A percentile compares a stretch with the other conserved stretches of the same genome.
These are phyloP conservation scores for Carnegiea gigantea DNA, from an alignment of 179 eudicot species.

Conservation along the genomic window DNA sequence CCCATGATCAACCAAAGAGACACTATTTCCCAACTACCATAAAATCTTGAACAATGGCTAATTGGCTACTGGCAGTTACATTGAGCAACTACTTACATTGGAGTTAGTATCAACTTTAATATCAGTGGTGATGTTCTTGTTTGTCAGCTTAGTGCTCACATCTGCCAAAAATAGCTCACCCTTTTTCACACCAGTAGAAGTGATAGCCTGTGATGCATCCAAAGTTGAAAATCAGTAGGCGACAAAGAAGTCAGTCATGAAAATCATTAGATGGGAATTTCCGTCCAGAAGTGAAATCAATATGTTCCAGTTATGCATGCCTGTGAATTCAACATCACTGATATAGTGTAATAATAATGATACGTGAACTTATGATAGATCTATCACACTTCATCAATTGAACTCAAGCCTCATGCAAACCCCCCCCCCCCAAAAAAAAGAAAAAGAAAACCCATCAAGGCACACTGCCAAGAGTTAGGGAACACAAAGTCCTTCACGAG, in stretches of 20 bases:
- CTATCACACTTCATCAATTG: neutral
- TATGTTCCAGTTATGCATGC: neutral
- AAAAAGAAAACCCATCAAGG: too few relatives aligned
- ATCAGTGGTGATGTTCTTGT: constrained; percentile 67
- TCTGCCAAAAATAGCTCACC: constrained; percentile 81
- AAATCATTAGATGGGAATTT: neutral
- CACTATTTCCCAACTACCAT: neutral
- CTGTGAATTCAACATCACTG: neutral
- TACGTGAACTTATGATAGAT: too few relatives aligned
- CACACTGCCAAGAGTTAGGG: neutral
- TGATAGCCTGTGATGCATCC: constrained; percentile 57
- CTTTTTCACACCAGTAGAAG: constrained; percentile 73
- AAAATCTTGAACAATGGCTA: neutral
- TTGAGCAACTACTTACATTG: constrained; percentile 49
- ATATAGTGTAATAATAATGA: neutral
- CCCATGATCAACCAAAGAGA: neutral
- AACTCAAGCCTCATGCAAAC: too few relatives aligned
- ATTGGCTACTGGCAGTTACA: neutral
- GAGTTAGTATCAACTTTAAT: constrained; percentile 82
- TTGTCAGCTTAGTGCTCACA: constrained; percentile 67
- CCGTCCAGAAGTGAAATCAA: neutral
- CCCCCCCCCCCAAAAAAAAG: too few relatives aligned
- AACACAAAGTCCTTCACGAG: neutral
- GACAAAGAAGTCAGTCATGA: neutral
- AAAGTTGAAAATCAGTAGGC: neutral